Base-by-base conservation (phyloP, 306 rosid genomes). In the Cicer chorassanicum region DNA sequence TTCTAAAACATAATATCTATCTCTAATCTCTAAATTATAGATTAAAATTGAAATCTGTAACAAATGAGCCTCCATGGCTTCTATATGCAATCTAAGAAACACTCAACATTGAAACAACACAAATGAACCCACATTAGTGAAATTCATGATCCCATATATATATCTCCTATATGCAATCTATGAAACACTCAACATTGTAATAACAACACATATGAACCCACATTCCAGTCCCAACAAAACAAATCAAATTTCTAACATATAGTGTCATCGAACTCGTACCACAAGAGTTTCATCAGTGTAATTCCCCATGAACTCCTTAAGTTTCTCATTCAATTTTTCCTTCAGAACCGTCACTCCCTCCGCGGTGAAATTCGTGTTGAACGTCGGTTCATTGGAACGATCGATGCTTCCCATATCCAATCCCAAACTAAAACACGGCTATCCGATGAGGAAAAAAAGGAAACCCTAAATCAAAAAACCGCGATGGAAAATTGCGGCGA, bases 201-300 rank as follows among this genome's bases (percentile, higher is more conserved):
- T 29, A 29, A 29, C 36, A 29, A 29, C 5, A 29, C 36, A 29
- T 29, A 29, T 29, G 36, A 29, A 67, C 54, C 45, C 2, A 34
- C 5, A 34, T 34, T 12, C 4, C 46, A 60, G 24, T 68, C 73
- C 9, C 24, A 68, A 48, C 29, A 70, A 78, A 57, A 18, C 50
- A n/a, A 50, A 62, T 49, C 39, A 36, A 77, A 70, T 60, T 46
- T 46, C 56, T 4, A 54, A 8, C 63, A 57, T 50, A 21, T 48
- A 74, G 86, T 78, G 80, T 39, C 51, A 64, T 65, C 5, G 43
- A 63, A 44, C 72, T 63, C 51, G 16, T 95, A 95, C 99, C 92
- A 92, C 99, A 19, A 95, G 98, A 79, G 89, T 84, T 79, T 95
- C 98, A 53, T 95, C 98, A 16, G 93, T 89, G 84, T 92, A 90